Conservation (phyloP, 78 protist species). For the slime mould (Dictyostelium discoideum) region DNA sequence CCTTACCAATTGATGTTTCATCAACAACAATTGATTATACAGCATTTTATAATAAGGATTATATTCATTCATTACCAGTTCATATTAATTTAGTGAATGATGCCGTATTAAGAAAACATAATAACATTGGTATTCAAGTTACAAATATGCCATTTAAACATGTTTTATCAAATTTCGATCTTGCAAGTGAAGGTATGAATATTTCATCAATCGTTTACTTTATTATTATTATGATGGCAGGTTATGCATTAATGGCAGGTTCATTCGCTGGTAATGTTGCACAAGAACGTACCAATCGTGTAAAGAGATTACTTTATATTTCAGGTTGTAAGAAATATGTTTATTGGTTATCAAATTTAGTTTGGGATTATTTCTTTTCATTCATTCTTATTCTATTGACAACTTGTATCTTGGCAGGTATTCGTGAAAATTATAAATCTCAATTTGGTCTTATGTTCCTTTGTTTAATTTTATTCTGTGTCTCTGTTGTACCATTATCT, state of each 20-base stretch:
- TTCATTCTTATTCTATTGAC: background rate
- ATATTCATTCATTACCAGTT: slow-evolving; percentile 33
- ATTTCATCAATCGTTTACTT: slow-evolving; percentile 10
- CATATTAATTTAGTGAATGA: background rate
- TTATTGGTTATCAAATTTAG: slow-evolving; percentile 36
- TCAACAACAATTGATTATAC: background rate
- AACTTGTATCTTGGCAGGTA: background rate
- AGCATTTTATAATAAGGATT: background rate
- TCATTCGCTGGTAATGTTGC: slow-evolving; percentile 23
- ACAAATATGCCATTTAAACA: slow-evolving; percentile 31
- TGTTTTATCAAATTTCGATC: background rate
- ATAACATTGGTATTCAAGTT: background rate
- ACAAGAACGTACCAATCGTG: slow-evolving; percentile 13
- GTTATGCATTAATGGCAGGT: slow-evolving; percentile 10
- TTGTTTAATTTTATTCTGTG: background rate
- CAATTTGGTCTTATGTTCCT: slow-evolving; percentile 27
- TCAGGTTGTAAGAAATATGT: slow-evolving; percentile 50
- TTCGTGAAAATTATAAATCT: background rate
- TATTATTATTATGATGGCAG: background rate
- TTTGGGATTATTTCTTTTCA: slow-evolving; percentile 41
- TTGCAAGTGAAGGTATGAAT: background rate
- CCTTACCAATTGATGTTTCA: background rate
- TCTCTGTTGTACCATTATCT: background rate
- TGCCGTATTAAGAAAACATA: background rate
- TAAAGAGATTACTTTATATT: slow-evolving; percentile 32